phyloP scores from a whole-genome alignment of 2,329 filamentous ascomycete species.

The Curvularia lunata region DNA sequence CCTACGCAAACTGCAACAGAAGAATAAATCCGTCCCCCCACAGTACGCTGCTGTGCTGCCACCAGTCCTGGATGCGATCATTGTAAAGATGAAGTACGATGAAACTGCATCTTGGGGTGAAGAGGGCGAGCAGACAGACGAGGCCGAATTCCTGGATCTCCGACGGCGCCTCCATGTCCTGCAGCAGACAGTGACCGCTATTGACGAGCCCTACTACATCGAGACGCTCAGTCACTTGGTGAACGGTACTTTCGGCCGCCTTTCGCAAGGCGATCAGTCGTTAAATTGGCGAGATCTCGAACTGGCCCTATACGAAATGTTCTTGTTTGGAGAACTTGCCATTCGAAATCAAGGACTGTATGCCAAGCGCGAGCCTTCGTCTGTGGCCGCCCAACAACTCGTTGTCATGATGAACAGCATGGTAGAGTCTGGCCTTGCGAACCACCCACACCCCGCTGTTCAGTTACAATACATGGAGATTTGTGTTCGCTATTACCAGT shows the following conservation, averaged over 20 bases:
- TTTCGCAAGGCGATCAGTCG: constrained; percentile 72
- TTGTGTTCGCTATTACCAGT: constrained; percentile 88
- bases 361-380: constrained; percentile 80
- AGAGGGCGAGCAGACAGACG: constrained; percentile 93
- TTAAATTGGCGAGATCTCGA: constrained; percentile 97
- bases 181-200: constrained; percentile 89
- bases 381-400: constrained; percentile 78
- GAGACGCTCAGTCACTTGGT: constrained; percentile 87
- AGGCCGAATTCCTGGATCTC: constrained; percentile 95
- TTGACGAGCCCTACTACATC: constrained; percentile 87
- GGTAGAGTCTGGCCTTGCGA: constrained; percentile 90
- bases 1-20: constrained; percentile 77
- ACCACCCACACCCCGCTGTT: constrained; percentile 87
- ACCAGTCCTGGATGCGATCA: constrained; percentile 87
- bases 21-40: constrained; percentile 67
- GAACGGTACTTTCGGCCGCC: constrained; percentile 81
- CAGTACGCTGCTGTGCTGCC: constrained; percentile 83
- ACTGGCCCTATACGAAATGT: constrained; percentile 93
- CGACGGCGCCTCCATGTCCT: constrained; percentile 87
- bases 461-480: constrained; percentile 98
- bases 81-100: constrained; percentile 96
- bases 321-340: constrained; percentile 92
- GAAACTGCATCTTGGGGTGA: constrained; percentile 93
- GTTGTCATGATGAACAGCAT: constrained; percentile 94
- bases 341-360: constrained; percentile 86